Conservation (phyloP, 345 rosid genomes). For the Gossypium australe region DNA sequence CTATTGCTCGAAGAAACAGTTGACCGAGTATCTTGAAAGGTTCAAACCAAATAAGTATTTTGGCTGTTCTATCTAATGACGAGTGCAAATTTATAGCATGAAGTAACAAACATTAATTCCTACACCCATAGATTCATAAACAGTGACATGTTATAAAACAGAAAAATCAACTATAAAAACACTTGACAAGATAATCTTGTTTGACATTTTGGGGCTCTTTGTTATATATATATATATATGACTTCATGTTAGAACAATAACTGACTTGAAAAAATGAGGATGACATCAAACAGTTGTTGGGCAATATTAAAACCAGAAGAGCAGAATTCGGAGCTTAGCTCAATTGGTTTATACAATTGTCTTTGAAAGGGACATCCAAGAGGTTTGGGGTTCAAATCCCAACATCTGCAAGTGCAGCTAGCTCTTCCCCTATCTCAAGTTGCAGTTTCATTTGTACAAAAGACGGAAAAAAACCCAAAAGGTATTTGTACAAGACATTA, state of each 20-base stretch:
- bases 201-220: neutral
- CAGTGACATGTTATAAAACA: neutral
- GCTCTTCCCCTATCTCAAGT: too few species aligned
- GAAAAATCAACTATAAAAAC: neutral
- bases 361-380: neutral
- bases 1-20: neutral
- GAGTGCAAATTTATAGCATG: neutral
- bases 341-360: neutral
- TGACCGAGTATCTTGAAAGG: neutral
- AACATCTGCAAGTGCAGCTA: too few species aligned
- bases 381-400: too few species aligned
- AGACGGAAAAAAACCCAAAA: too few species aligned
- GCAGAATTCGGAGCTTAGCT: neutral
- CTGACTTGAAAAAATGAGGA: neutral
- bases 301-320: neutral
- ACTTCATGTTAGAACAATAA: neutral
- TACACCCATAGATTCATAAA: neutral
- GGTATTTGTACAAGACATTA: too few species aligned
- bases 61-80: neutral
- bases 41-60: neutral
- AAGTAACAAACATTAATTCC: neutral
- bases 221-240: neutral
- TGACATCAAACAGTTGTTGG: neutral
- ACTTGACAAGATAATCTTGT: neutral
- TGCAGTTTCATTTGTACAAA: too few species aligned